These are phyloP conservation scores for Ceratocystis lukuohia DNA, from an alignment of 2,329 filamentous ascomycete genomes.

Conservation along the genomic window DNA sequence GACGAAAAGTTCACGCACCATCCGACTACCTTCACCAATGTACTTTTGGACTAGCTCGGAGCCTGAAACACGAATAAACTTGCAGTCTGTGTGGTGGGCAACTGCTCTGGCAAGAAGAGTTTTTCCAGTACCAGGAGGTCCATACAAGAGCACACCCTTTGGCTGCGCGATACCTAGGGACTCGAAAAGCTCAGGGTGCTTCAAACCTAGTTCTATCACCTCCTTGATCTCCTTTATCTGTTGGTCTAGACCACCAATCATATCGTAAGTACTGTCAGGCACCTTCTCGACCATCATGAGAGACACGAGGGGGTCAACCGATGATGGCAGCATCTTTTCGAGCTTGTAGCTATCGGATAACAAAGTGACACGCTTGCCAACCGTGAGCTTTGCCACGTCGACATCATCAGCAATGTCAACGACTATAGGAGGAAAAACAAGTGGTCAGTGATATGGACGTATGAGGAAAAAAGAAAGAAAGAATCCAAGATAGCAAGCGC, in stretches of 20 bases:
- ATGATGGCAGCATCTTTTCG: constrained; percentile 95
- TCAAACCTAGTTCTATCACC: constrained; percentile 94
- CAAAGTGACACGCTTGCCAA: constrained; percentile 92
- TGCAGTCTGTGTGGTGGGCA: constrained; percentile 96
- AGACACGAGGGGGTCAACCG: constrained; percentile 93
- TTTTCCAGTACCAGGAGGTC: constrained; percentile 93
- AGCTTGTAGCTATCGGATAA: constrained; percentile 97
- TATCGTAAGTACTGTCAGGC: constrained; percentile 98
- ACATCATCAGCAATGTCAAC: constrained; percentile 92
- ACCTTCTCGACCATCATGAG: constrained; percentile 99
- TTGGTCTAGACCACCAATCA: constrained; percentile 97
- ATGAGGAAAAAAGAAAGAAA: constrained; percentile 16
- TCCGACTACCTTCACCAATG: constrained; percentile 92
- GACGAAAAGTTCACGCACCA: constrained; percentile 97
- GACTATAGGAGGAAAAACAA: constrained; percentile 40
- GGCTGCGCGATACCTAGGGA: constrained; percentile 97
- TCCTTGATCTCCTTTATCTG: constrained; percentile 99
- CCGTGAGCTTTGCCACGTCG: constrained; percentile 87
- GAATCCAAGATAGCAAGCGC: not conserved
- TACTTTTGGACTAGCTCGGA: constrained; percentile 98
- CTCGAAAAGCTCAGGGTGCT: constrained; percentile 97
- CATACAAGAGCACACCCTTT: constrained; percentile 93
- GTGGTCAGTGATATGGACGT: not conserved
- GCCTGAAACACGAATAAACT: constrained; percentile 94
- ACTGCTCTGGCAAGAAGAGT: constrained; percentile 89